Conservation (phyloP, 805 yeast species). For the Starmerella geochares region DNA sequence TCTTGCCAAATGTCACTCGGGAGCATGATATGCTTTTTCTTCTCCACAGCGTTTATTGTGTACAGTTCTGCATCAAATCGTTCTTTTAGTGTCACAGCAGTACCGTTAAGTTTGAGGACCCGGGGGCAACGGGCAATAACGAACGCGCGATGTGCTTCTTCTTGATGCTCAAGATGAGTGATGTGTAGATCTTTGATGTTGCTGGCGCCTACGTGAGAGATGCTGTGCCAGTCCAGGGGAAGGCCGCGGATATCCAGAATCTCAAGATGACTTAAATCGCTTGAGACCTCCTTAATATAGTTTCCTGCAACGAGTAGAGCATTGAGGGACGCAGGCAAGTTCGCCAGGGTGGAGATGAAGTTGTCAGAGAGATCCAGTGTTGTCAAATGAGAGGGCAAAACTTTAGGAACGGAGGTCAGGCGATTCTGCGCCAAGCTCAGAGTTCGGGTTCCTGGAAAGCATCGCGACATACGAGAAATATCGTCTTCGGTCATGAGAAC, state of each 20-base stretch:
- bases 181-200: slow-evolving; percentile 34
- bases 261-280: background rate
- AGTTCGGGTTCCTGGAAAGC: slow-evolving; percentile 14
- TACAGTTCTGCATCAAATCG: slow-evolving; percentile 59
- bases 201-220: slow-evolving; percentile 35
- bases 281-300: background rate
- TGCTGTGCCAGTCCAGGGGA: slow-evolving; percentile 7
- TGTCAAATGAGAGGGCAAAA: slow-evolving; percentile 16
- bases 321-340: background rate
- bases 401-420: slow-evolving; percentile 31
- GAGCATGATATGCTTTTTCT: slow-evolving; percentile 22
- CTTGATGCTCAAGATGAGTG: slow-evolving; percentile 33
- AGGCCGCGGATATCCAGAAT: background rate
- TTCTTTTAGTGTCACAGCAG: slow-evolving; percentile 38
- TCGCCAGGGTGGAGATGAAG: slow-evolving; percentile 22
- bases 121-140: slow-evolving; percentile 40
- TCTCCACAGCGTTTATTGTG: slow-evolving; percentile 45
- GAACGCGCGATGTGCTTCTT: slow-evolving; percentile 27
- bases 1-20: slow-evolving; percentile 35
- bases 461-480: background rate
- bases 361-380: slow-evolving; percentile 36
- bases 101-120: slow-evolving; percentile 48
- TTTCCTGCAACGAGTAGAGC: background rate
- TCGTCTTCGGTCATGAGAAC: slow-evolving; percentile 8
- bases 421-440: slow-evolving; percentile 32